Evolutionary conservation across 495 filamentous ascomycete genomes (phyloP), one percentile per base, ranked within the genome.

Genomic region (Aspergillus bertholletiae): DNA sequence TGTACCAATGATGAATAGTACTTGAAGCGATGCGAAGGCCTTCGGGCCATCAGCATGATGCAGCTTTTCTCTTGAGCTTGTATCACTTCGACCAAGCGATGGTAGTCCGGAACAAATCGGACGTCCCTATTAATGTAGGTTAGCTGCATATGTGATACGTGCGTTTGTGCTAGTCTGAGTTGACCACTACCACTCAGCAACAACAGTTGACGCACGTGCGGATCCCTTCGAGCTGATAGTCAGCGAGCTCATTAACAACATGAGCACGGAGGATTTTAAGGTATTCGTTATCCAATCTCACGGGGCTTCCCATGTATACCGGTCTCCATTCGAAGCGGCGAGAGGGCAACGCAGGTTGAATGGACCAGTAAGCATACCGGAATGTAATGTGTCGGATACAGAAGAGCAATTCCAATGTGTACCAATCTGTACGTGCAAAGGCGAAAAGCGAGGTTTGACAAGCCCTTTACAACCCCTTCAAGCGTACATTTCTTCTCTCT

Each of bases 401-500:
- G n/a, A n/a, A n/a, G n/a, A n/a, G n/a, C n/a, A n/a, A n/a, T n/a
- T n/a, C n/a, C n/a, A n/a, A n/a, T n/a, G n/a, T n/a, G n/a, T n/a
- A n/a, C 9, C 7, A 15, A 37, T 15, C 13, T 34, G 11, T 37
- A 37, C 12, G 13, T 15, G 34, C 34, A 37, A n/a, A n/a, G 17
- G 7, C 1, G 34, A 37, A 28, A 37, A 12, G 17, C 1, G 34
- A n/a, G 34, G 13, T n/a, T 37, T 15, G 17, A 21, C 18, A 43
- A 43, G 13, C n/a, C 17, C 39, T 40, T 68, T 70, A 78, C 54
- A 76, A 74, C 28, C 76, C 77, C 41, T 81, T 80, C 66, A 86
- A 64, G 63, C 84, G 81, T 40, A 80, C 81, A 63, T 73, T 78
- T 63, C 83, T 81, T 23, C 79, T 82, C 60, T 93, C 89, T 49